phyloP scores from a whole-genome alignment of 805 yeast genomes.

The Lachancea sp. region DNA sequence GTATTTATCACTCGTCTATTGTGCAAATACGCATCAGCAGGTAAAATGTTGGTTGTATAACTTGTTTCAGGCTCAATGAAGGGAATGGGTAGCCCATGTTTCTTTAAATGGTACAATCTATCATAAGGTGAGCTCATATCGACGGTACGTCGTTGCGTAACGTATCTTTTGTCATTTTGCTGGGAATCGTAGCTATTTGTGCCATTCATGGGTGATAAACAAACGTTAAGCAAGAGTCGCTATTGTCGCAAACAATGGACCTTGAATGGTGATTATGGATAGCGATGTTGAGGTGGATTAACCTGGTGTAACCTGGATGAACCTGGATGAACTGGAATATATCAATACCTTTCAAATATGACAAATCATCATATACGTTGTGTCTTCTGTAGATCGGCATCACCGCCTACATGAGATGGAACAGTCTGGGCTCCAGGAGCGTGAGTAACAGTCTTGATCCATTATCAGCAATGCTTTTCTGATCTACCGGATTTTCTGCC shows the following conservation, averaged over 20 bases:
- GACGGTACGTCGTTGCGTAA: slow-evolving; percentile 30
- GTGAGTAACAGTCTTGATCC: too few species aligned
- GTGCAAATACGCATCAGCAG: slow-evolving; percentile 24
- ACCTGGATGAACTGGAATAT: too few species aligned
- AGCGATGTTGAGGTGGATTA: not conserved
- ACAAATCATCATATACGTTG: too few species aligned
- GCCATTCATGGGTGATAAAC: slow-evolving; percentile 2
- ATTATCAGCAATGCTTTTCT: too few species aligned
- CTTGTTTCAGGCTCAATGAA: slow-evolving; percentile 29
- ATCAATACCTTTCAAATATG: too few species aligned
- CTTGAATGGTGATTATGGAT: too few species aligned
- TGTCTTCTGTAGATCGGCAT: too few species aligned
- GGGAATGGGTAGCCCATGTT: slow-evolving; percentile 26
- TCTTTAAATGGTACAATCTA: slow-evolving; percentile 22
- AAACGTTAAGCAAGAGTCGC: too few species aligned
- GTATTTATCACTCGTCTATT: slow-evolving; percentile 44
- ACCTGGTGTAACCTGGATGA: not conserved
- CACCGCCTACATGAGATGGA: too few species aligned
- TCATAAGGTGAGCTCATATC: slow-evolving; percentile 30
- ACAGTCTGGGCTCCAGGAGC: too few species aligned
- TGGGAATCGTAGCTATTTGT: not conserved
- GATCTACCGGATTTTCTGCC: too few species aligned
- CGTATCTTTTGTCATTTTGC: slow-evolving; percentile 19
- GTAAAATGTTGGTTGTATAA: slow-evolving; percentile 26
- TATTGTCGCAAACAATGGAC: too few species aligned